These are phyloP conservation scores for Niveomyces coronatus DNA, from an alignment of 2,329 filamentous ascomycete species.

Conservation along the genomic window DNA sequence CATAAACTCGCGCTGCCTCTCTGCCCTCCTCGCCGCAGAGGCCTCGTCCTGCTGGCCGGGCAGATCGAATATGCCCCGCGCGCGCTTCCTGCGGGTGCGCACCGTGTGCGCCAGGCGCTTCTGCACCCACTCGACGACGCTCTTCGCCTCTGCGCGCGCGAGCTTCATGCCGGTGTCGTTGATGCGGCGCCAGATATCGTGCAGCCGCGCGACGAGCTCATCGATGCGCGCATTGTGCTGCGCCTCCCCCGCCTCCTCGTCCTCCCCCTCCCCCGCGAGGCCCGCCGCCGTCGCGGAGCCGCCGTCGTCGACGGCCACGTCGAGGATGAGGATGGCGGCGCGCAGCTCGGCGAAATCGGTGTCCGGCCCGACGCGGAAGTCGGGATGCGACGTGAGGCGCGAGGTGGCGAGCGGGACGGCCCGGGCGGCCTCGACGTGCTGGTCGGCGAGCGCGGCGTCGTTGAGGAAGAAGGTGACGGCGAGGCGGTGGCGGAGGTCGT, in stretches of 20 bases:
- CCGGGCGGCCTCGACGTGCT: slow-evolving; percentile 31
- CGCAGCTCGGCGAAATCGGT: slow-evolving; percentile 62
- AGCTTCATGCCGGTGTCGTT: slow-evolving; percentile 65
- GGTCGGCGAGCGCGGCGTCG: slow-evolving; percentile 31
- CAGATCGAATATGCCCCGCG: slow-evolving; percentile 40
- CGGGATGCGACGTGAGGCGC: slow-evolving; percentile 34
- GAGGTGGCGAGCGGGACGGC: slow-evolving; percentile 33
- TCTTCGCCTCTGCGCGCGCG: slow-evolving; percentile 66
- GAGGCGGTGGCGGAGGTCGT: slow-evolving; percentile 55
- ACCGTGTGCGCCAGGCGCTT: slow-evolving; percentile 63
- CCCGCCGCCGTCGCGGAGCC: too few species aligned
- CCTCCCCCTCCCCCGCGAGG: slow-evolving; percentile 14
- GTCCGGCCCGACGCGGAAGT: slow-evolving; percentile 41
- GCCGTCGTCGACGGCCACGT: slow-evolving; percentile 63
- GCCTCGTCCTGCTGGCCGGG: slow-evolving; percentile 25
- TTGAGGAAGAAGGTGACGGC: slow-evolving; percentile 54
- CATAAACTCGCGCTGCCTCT: slow-evolving; percentile 40
- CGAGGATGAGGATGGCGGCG: slow-evolving; percentile 57
- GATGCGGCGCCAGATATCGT: slow-evolving; percentile 50
- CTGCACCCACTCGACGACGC: slow-evolving; percentile 61
- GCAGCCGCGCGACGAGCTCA: slow-evolving; percentile 48
- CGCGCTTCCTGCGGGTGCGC: slow-evolving; percentile 49
- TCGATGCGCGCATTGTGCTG: slow-evolving; percentile 66
- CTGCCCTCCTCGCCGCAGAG: slow-evolving; percentile 9
- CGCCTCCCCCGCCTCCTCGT: slow-evolving; percentile 22